These are phyloP conservation scores for Incumbomyces lentus DNA, from an alignment of 2,329 filamentous ascomycete genomes.

Conservation along the genomic window DNA sequence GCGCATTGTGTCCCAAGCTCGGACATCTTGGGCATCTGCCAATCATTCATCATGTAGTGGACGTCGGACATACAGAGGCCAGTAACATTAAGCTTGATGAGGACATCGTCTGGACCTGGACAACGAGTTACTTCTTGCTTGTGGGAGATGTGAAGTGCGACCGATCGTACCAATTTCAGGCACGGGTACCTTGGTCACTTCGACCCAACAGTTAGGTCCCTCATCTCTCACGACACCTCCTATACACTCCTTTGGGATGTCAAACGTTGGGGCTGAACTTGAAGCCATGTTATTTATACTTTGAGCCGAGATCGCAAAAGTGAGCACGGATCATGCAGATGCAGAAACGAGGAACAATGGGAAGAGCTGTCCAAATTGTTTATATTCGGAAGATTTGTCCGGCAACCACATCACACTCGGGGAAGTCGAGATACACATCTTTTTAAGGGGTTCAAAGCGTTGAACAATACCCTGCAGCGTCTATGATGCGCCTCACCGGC, in stretches of 20 bases:
- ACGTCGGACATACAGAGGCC: conserved; percentile 50
- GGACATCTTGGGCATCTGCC: conserved; percentile 39
- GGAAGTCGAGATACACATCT: too few species aligned
- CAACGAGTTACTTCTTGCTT: not conserved
- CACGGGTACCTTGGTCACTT: conserved; percentile 20
- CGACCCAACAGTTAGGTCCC: conserved; percentile 19
- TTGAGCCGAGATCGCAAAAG: too few species aligned
- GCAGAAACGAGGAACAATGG: too few species aligned
- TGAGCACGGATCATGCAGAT: too few species aligned
- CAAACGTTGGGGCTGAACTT: conserved; percentile 16
- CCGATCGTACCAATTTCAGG: conserved; percentile 17
- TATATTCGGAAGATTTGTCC: too few species aligned
- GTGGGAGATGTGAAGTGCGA: not conserved
- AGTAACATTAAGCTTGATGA: conserved; percentile 48
- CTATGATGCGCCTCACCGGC: too few species aligned
- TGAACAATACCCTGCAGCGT: too few species aligned
- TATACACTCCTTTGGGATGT: conserved; percentile 20
- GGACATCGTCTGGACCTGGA: conserved; percentile 43
- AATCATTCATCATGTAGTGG: conserved; percentile 48
- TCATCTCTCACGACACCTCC: conserved; percentile 19
- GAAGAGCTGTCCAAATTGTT: too few species aligned
- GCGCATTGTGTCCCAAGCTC: conserved; percentile 35
- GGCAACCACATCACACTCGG: too few species aligned
- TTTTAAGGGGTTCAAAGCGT: too few species aligned
- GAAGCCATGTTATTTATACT: conserved; percentile 1